Evolutionary conservation across 2,329 filamentous ascomycete genomes (phyloP).

Genomic region (Calcarisporium arbuscula): DNA sequence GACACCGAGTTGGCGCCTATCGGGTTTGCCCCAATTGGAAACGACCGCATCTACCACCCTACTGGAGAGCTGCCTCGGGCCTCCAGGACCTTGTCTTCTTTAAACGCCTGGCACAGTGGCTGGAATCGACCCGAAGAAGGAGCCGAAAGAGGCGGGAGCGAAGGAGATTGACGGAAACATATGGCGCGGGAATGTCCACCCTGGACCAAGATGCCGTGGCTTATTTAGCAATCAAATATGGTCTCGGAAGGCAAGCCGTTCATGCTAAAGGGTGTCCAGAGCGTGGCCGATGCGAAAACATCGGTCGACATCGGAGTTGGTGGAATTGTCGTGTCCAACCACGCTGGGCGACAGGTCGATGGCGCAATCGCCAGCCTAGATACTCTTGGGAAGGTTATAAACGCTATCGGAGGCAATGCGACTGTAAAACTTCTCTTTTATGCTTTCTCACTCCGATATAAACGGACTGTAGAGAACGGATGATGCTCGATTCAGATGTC

Average conservation of each 20-base stretch:
- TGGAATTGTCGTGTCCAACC: constrained; percentile 55
- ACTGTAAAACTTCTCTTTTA: background rate
- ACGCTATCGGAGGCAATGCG: constrained; percentile 9
- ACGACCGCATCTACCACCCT: constrained; percentile 59
- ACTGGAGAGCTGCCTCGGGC: constrained; percentile 50
- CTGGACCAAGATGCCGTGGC: constrained; percentile 59
- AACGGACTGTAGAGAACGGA: constrained; percentile 16
- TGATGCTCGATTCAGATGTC: constrained; percentile 41
- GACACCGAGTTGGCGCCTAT: constrained; percentile 54
- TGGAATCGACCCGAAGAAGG: constrained; percentile 39
- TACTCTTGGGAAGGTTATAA: constrained; percentile 43
- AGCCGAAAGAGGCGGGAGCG: constrained; percentile 45
- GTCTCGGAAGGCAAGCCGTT: constrained; percentile 54
- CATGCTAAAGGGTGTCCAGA: constrained; percentile 57
- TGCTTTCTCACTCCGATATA: background rate
- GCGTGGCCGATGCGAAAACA: constrained; percentile 49
- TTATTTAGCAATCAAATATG: constrained; percentile 53
- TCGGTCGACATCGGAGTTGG: constrained; percentile 37
- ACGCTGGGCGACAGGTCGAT: constrained; percentile 45
- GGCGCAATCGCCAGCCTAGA: constrained; percentile 47
- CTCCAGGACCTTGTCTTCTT: constrained; percentile 54
- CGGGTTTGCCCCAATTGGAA: constrained; percentile 59
- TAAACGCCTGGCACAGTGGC: constrained; percentile 40
- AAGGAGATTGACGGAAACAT: constrained; percentile 55
- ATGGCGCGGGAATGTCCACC: constrained; percentile 56